Evolutionary conservation across 2,329 filamentous ascomycete genomes (phyloP).

Genomic region (Pseudogymnoascus sp.): DNA sequence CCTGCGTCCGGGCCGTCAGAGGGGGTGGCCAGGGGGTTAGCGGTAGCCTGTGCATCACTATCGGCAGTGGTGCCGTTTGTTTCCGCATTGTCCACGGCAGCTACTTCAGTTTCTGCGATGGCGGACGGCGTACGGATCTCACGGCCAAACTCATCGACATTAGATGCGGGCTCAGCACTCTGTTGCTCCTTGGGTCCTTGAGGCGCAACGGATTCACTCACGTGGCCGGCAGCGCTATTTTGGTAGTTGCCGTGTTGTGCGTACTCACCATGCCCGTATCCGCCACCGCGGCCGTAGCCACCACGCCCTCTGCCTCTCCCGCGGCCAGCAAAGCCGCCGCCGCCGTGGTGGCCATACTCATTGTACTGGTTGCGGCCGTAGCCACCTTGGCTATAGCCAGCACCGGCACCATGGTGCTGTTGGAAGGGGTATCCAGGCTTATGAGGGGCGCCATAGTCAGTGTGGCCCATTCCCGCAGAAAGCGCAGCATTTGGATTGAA

Average conservation of each 20-base stretch:
- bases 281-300: constrained; percentile 22
- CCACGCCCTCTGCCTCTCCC: constrained; percentile 32
- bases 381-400: constrained; percentile 77
- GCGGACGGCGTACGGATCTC: constrained; percentile 22
- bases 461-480: constrained; percentile 60
- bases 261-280: constrained; percentile 5
- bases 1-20: neutral
- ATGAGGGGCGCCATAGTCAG: constrained; percentile 67
- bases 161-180: constrained; percentile 14
- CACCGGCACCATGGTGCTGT: constrained; percentile 45
- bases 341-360: constrained; percentile 63
- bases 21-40: neutral
- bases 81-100: neutral
- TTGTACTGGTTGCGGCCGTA: constrained; percentile 67
- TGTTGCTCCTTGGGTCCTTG: constrained; percentile 25
- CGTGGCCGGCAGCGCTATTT: constrained; percentile 2
- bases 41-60: neutral
- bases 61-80: neutral
- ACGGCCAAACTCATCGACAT: constrained; percentile 31
- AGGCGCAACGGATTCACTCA: constrained; percentile 24
- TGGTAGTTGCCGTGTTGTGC: constrained; percentile 3
- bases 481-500: constrained; percentile 70
- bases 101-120: neutral
- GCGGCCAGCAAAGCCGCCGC: constrained; percentile 43
- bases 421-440: constrained; percentile 56